Evolutionary conservation across 345 rosid species (phyloP).

Genomic region (Rhizophora mangle): DNA sequence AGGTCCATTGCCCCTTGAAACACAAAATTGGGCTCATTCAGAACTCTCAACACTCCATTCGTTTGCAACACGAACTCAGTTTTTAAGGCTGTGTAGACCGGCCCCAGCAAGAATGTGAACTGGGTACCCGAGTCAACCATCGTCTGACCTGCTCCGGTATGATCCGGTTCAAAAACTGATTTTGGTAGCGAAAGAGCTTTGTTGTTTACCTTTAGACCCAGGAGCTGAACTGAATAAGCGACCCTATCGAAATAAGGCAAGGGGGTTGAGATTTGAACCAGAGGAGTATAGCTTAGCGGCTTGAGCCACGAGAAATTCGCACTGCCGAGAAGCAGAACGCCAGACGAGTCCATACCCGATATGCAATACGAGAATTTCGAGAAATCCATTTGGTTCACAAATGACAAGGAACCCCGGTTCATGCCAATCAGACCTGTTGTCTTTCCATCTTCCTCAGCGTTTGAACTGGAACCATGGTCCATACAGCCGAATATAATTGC

Average conservation of each 20-base stretch:
- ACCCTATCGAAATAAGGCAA: constrained; percentile 68
- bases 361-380: constrained; percentile 78
- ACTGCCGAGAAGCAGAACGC: constrained; percentile 63
- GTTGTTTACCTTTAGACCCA: constrained; percentile 55
- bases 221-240: constrained; percentile 63
- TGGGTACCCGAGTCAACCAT: constrained; percentile 85
- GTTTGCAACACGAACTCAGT: constrained; percentile 54
- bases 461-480: constrained; percentile 62
- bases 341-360: constrained; percentile 64
- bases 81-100: constrained; percentile 56
- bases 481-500: constrained; percentile 64
- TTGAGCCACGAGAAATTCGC: constrained; percentile 43
- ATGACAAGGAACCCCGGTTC: constrained; percentile 77
- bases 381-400: constrained; percentile 60
- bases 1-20: constrained; percentile 83
- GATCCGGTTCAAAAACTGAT: constrained; percentile 59
- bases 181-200: constrained; percentile 43
- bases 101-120: constrained; percentile 61
- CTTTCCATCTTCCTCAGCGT: constrained; percentile 52
- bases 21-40: constrained; percentile 51
- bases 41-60: constrained; percentile 35
- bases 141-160: constrained; percentile 89
- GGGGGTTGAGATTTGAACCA: constrained; percentile 48
- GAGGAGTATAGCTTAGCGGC: constrained; percentile 56
- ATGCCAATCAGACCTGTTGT: constrained; percentile 77